Conservation (phyloP, 345 rosid species). For the Erucastrum elatum region DNA sequence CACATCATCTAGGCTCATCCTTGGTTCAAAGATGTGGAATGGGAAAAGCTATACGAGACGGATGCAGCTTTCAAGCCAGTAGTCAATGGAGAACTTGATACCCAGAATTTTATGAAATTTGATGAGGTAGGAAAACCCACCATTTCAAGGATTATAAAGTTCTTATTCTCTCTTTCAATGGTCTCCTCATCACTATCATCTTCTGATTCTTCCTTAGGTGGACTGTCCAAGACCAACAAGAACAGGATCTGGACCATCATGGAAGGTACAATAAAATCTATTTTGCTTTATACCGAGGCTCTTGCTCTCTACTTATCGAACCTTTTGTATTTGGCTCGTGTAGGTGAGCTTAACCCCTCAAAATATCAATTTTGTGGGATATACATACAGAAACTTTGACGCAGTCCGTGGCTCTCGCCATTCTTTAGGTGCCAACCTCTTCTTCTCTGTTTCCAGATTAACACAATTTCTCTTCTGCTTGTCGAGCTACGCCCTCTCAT, state of each 20-base stretch:
- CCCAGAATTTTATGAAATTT: slow-evolving; percentile 87
- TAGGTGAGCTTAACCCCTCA: slow-evolving; percentile 63
- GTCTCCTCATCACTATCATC: not conserved
- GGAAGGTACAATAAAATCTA: slow-evolving; percentile 55
- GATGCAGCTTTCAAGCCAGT: slow-evolving; percentile 94
- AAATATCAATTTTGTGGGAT: slow-evolving; percentile 86
- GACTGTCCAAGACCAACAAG: slow-evolving; percentile 49
- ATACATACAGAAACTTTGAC: slow-evolving; percentile 84
- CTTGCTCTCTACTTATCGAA: slow-evolving; percentile 4
- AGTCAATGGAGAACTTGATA: slow-evolving; percentile 82
- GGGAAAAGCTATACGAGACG: slow-evolving; percentile 79
- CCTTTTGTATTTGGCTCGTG: slow-evolving; percentile 6
- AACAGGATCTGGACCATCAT: slow-evolving; percentile 72
- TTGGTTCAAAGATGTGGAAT: slow-evolving; percentile 83
- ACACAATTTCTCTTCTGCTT: not conserved
- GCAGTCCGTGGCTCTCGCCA: slow-evolving; percentile 66
- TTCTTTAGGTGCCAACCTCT: slow-evolving; percentile 48
- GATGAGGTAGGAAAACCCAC: slow-evolving; percentile 62
- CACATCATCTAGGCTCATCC: slow-evolving; percentile 66
- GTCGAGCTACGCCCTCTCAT: not conserved
- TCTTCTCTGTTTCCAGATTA: not conserved
- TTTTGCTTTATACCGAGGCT: not conserved
- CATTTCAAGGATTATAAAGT: not conserved
- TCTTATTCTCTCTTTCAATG: not conserved
- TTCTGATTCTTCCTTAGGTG: slow-evolving; percentile 41